phyloP scores from a whole-genome alignment of 805 yeast genomes.

The Candida railenensis region DNA sequence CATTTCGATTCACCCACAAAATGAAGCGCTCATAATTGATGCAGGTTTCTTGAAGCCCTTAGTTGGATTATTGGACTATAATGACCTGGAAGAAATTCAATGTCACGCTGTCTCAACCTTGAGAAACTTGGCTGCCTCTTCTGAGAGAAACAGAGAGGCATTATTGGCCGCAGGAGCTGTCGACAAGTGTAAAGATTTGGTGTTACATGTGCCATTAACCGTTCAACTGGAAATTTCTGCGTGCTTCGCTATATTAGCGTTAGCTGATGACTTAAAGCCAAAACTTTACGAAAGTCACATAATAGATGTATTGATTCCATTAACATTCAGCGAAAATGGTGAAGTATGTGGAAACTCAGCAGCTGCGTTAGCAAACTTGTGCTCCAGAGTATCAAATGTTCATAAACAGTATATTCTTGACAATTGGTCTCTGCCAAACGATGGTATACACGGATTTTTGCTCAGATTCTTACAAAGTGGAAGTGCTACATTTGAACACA shows the following conservation, averaged over 20 bases:
- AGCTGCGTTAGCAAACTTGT: slow-evolving; percentile 94
- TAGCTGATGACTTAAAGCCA: slow-evolving; percentile 91
- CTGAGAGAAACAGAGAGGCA: slow-evolving; percentile 89
- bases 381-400: slow-evolving; percentile 79
- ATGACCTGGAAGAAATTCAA: slow-evolving; percentile 92
- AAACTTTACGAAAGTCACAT: slow-evolving; percentile 81
- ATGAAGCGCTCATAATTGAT: slow-evolving; percentile 92
- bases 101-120: slow-evolving; percentile 97
- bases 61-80: slow-evolving; percentile 77
- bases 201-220: slow-evolving; percentile 79
- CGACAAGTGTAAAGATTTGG: slow-evolving; percentile 84
- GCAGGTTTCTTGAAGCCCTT: slow-evolving; percentile 95
- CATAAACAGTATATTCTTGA: slow-evolving; percentile 71
- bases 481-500: slow-evolving; percentile 95
- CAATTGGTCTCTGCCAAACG: slow-evolving; percentile 76
- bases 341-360: slow-evolving; percentile 99
- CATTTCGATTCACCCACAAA: slow-evolving; percentile 93
- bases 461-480: slow-evolving; percentile 75
- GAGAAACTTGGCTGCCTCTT: slow-evolving; percentile 92
- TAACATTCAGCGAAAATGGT: slow-evolving; percentile 81
- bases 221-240: slow-evolving; percentile 97
- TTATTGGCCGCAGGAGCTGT: slow-evolving; percentile 95
- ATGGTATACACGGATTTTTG: slow-evolving; percentile 84
- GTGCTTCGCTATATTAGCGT: slow-evolving; percentile 92
- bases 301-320: slow-evolving; percentile 84